Evolutionary conservation across 2,329 filamentous ascomycete species (phyloP).

Genomic region (Stachybotrys echinatus): DNA sequence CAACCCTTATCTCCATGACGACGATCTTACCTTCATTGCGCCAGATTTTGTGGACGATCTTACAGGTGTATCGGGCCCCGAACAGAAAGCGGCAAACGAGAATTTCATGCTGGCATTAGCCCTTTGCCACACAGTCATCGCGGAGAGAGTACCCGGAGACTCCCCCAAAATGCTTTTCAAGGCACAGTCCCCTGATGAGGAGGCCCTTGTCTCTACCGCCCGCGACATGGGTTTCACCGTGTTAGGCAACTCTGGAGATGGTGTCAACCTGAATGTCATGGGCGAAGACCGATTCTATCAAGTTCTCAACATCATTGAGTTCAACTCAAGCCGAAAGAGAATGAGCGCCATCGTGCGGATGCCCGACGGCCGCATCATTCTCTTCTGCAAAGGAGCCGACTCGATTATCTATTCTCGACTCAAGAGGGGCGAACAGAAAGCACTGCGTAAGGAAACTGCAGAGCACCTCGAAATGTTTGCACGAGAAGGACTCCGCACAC

Average conservation of each 20-base stretch:
- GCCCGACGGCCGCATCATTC: conserved; percentile 81
- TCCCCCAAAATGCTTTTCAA: conserved; percentile 90
- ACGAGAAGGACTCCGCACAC: conserved; percentile 85
- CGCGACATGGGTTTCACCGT: conserved; percentile 95
- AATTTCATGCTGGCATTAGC: conserved; percentile 93
- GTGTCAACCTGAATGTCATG: conserved; percentile 80
- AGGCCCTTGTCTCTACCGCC: conserved; percentile 87
- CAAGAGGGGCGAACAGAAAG: conserved; percentile 76
- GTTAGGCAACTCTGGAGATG: conserved; percentile 71
- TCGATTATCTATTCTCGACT: conserved; percentile 94
- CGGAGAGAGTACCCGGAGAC: conserved; percentile 84
- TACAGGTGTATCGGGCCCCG: conserved; percentile 66
- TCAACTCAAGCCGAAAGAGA: conserved; percentile 92
- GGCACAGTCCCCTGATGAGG: conserved; percentile 94
- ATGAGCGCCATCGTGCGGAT: conserved; percentile 97
- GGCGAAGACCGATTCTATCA: conserved; percentile 81
- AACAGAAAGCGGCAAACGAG: conserved; percentile 73
- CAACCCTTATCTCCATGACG: conserved; percentile 87
- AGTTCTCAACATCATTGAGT: conserved; percentile 91
- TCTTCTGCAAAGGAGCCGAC: conserved; percentile 97
- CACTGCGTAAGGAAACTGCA: conserved; percentile 77
- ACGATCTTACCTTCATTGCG: conserved; percentile 86
- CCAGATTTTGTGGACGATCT: conserved; percentile 85
- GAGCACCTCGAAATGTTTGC: conserved; percentile 97
- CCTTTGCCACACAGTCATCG: conserved; percentile 94